These are phyloP conservation scores for Coffea humblotiana DNA, from an alignment of 305 asterid genomes.

Conservation along the genomic window DNA sequence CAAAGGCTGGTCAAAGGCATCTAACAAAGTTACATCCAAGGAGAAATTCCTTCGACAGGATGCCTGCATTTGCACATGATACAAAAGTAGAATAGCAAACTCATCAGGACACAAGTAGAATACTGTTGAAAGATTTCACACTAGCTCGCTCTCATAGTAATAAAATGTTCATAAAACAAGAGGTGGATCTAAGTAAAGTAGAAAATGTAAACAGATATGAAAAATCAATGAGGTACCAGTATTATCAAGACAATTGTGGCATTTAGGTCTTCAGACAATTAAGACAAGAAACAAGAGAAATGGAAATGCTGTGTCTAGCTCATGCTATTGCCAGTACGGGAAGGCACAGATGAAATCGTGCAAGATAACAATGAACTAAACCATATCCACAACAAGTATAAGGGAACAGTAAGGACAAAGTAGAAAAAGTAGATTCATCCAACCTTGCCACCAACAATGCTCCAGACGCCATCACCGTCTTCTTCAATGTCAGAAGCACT, in stretches of 20 bases:
- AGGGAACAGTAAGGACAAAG: slow-evolving; percentile 1
- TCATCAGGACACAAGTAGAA: not conserved
- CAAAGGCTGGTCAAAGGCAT: slow-evolving; percentile 57
- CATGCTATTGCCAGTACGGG: not conserved
- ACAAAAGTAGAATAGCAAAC: not conserved
- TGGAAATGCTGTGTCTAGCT: not conserved
- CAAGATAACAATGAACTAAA: not conserved
- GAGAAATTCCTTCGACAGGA: slow-evolving; percentile 86
- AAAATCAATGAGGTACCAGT: not conserved
- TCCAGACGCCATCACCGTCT: slow-evolving; percentile 80
- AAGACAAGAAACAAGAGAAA: not conserved
- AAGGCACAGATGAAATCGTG: not conserved
- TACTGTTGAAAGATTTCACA: not conserved
- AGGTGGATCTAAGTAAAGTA: not conserved
- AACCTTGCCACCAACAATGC: slow-evolving; percentile 96
- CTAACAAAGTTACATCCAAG: slow-evolving; percentile 61
- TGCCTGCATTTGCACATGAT: slow-evolving; percentile 53
- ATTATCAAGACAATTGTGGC: not conserved
- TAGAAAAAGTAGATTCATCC: slow-evolving; percentile 12
- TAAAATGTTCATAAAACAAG: not conserved
- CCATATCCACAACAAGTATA: not conserved
- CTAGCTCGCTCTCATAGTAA: not conserved
- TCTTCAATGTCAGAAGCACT: slow-evolving; percentile 74
- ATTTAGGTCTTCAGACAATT: not conserved
- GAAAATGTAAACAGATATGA: not conserved